These are phyloP conservation scores for Vachellia collinsii DNA, from an alignment of 306 rosid genomes.

Conservation along the genomic window DNA sequence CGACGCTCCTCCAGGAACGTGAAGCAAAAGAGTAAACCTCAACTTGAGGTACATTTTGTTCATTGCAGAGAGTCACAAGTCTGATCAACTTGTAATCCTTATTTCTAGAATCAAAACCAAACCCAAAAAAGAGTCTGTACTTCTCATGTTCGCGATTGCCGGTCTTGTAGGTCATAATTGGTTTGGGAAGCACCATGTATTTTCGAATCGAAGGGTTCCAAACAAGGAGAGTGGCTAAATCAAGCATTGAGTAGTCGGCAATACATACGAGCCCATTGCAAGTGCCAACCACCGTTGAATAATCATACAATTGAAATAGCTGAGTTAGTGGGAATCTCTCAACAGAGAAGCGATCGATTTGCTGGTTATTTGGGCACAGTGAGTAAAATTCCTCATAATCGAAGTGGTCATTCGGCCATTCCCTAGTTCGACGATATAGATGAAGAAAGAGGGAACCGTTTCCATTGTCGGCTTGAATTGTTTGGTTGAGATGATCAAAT, in stretches of 20 bases:
- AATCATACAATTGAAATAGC: background rate
- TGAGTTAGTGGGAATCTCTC: background rate
- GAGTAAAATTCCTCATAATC: background rate
- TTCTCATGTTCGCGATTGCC: background rate
- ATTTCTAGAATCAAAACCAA: conserved; percentile 8
- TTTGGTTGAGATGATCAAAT: background rate
- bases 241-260: background rate
- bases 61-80: background rate
- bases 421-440: no score
- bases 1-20: background rate
- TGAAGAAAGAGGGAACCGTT: background rate
- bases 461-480: background rate
- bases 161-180: no score
- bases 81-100: background rate
- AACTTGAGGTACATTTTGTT: background rate
- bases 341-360: background rate
- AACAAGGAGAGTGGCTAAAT: background rate
- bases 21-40: background rate
- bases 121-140: background rate
- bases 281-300: background rate
- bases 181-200: background rate
- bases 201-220: background rate
- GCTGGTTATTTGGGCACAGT: background rate
- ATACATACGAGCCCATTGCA: background rate
- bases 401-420: no score